These are phyloP conservation scores for Eucalyptus marginata DNA, from an alignment of 345 rosid species.

Conservation along the genomic window DNA sequence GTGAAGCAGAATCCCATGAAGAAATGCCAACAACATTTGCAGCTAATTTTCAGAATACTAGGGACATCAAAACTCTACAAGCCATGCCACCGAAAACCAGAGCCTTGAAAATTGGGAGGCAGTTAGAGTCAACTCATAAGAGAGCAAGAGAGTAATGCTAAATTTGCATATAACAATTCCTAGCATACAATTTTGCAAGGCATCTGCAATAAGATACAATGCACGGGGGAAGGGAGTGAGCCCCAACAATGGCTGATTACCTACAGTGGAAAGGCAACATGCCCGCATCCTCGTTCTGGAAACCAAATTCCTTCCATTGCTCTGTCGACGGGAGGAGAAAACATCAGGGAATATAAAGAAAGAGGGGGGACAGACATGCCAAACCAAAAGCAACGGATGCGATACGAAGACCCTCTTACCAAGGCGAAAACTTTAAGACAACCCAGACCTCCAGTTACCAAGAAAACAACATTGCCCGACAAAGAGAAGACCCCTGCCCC, in stretches of 20 bases:
- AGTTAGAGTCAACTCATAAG: neutral
- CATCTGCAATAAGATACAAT: neutral
- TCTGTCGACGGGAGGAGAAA: neutral
- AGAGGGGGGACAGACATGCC: neutral
- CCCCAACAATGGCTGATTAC: neutral
- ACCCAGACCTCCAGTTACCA: neutral
- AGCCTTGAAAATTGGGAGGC: neutral
- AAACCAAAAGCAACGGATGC: neutral
- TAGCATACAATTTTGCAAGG: neutral
- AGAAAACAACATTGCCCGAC: neutral
- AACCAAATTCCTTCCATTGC: neutral
- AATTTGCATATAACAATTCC: neutral
- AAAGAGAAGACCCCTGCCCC: neutral
- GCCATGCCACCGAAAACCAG: neutral
- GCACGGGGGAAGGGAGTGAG: neutral
- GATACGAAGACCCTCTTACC: neutral
- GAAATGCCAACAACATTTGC: neutral
- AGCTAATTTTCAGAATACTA: neutral
- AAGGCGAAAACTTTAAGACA: neutral
- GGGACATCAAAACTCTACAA: neutral
- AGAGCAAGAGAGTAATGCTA: neutral
- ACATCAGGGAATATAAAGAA: neutral
- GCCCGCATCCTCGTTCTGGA: neutral
- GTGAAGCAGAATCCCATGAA: neutral
- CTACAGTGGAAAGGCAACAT: neutral